phyloP scores from a whole-genome alignment of 371 early-diverging fungal species.

The Apophysomyces elegans region DNA sequence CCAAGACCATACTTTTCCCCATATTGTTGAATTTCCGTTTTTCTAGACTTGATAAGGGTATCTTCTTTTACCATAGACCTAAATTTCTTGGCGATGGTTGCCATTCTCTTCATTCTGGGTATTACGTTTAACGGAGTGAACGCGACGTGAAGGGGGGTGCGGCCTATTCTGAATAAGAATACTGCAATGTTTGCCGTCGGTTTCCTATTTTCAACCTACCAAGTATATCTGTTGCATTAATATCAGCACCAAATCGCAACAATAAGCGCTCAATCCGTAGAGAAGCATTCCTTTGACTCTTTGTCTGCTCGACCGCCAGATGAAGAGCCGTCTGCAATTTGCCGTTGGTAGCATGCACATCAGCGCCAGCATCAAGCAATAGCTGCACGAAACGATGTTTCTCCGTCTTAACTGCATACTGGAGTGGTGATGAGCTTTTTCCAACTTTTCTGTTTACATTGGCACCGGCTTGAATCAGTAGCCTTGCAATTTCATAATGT shows the following conservation, averaged over 20 bases:
- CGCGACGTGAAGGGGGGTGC: slow-evolving; percentile 62
- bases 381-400: slow-evolving; percentile 44
- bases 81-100: slow-evolving; percentile 18
- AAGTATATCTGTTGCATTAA: slow-evolving; percentile 48
- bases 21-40: slow-evolving; percentile 17
- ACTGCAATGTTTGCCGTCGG: neutral
- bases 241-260: slow-evolving; percentile 46
- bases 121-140: slow-evolving; percentile 45
- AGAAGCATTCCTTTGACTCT: slow-evolving; percentile 55
- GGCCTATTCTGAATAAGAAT: slow-evolving; percentile 26
- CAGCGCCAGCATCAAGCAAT: slow-evolving; percentile 46
- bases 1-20: slow-evolving; percentile 2
- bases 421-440: slow-evolving; percentile 35
- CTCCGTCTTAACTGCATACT: slow-evolving; percentile 46
- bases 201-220: slow-evolving; percentile 28
- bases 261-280: slow-evolving; percentile 57
- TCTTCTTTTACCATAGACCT: slow-evolving; percentile 24
- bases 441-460: slow-evolving; percentile 23
- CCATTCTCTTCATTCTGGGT: slow-evolving; percentile 46
- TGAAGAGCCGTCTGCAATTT: slow-evolving; percentile 57
- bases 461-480: slow-evolving; percentile 22
- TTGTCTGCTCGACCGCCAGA: slow-evolving; percentile 52
- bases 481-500: slow-evolving; percentile 10
- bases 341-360: slow-evolving; percentile 27
- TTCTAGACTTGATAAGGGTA: slow-evolving; percentile 14